These are phyloP conservation scores for Tetrapisispora pingtungensis DNA, from an alignment of 805 yeast species.

Conservation along the genomic window DNA sequence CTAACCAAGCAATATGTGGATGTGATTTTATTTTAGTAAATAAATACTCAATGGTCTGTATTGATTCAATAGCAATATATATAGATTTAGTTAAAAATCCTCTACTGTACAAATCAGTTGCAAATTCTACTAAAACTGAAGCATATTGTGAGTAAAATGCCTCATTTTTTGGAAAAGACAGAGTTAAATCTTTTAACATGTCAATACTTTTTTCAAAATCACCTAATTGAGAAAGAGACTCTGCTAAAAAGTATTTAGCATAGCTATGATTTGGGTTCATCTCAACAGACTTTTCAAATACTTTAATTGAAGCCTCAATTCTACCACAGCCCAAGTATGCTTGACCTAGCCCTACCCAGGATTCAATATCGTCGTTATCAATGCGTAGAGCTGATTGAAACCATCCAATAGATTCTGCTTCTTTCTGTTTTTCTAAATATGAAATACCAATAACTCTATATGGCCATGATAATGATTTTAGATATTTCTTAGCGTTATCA, in stretches of 20 bases:
- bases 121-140: constrained; percentile 46
- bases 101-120: constrained; percentile 40
- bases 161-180: constrained; percentile 37
- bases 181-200: constrained; percentile 36
- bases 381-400: constrained; percentile 78
- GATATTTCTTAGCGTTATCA: constrained; percentile 44
- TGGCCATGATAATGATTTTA: constrained; percentile 65
- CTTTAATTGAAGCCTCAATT: constrained; percentile 76
- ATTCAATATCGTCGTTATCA: constrained; percentile 54
- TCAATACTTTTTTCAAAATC: constrained; percentile 54
- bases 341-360: constrained; percentile 97
- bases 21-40: constrained; percentile 10
- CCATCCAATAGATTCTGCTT: constrained; percentile 73
- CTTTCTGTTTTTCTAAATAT: constrained; percentile 59
- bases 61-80: constrained; percentile 36
- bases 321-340: constrained; percentile 81
- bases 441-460: constrained; percentile 77
- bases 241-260: constrained; percentile 57
- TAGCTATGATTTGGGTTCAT: constrained; percentile 48
- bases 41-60: constrained; percentile 27
- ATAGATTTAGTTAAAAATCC: constrained; percentile 65
- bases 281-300: constrained; percentile 55
- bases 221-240: constrained; percentile 51
- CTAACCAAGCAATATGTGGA: constrained; percentile 57
- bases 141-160: constrained; percentile 44